These are phyloP conservation scores for Globisporangium sylvaticum DNA, from an alignment of 352 stramenopile genomes.

Conservation along the genomic window DNA sequence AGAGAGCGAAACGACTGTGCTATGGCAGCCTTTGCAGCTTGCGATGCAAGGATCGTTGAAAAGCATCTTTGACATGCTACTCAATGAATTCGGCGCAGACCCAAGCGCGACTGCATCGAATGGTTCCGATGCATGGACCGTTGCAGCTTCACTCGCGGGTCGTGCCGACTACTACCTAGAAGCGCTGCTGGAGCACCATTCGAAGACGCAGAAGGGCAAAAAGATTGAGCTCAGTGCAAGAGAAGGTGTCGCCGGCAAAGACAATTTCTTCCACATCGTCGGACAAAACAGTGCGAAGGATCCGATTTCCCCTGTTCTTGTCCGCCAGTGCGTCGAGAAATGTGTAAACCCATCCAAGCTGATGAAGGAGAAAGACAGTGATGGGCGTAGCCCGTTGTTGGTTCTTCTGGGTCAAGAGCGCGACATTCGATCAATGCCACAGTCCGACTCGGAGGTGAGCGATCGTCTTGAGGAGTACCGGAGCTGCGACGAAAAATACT, in stretches of 20 bases:
- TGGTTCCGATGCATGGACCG: slow-evolving; percentile 61
- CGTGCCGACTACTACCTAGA: slow-evolving; percentile 44
- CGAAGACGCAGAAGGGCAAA: slow-evolving; percentile 25
- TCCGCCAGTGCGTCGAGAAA: slow-evolving; percentile 31
- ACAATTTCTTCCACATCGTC: slow-evolving; percentile 71
- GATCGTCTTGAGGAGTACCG: slow-evolving; percentile 36
- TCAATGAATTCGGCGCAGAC: slow-evolving; percentile 37
- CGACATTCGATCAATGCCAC: slow-evolving; percentile 12
- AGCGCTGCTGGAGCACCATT: slow-evolving; percentile 43
- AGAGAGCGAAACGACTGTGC: not conserved
- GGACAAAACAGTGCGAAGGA: slow-evolving; percentile 19
- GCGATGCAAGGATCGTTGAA: slow-evolving; percentile 45
- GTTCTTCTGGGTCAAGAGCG: slow-evolving; percentile 38
- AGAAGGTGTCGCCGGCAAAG: slow-evolving; percentile 16
- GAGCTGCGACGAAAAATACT: slow-evolving; percentile 36
- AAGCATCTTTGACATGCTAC: slow-evolving; percentile 45
- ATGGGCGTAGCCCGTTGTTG: slow-evolving; percentile 51
- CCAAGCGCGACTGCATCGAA: slow-evolving; percentile 32
- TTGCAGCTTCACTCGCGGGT: slow-evolving; percentile 28
- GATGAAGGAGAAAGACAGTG: slow-evolving; percentile 43
- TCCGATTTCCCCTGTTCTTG: slow-evolving; percentile 25
- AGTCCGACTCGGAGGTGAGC: slow-evolving; percentile 20
- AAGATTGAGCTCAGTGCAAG: slow-evolving; percentile 27
- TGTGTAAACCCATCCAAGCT: slow-evolving; percentile 30
- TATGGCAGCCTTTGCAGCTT: slow-evolving; percentile 54